phyloP scores from a whole-genome alignment of 164 flowering plant species.

The Vitis amurensis region DNA sequence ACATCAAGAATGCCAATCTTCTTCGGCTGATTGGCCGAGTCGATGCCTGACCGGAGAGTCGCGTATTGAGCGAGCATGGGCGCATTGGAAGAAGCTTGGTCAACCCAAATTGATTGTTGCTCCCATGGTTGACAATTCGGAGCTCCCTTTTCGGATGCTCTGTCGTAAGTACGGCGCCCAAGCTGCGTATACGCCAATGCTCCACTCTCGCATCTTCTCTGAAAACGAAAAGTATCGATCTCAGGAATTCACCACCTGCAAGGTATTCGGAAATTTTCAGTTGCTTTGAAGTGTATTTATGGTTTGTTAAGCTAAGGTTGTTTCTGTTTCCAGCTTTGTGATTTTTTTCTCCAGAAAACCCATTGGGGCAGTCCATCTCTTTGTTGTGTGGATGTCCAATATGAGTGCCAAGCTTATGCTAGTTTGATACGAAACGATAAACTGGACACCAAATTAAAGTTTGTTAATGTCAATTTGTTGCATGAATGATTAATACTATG shows the following conservation, averaged over 20 bases:
- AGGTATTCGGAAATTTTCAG: slow-evolving; percentile 37
- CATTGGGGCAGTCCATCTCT: too few relatives aligned
- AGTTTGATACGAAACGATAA: too few relatives aligned
- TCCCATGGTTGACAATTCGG: slow-evolving; percentile 97
- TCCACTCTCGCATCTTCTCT: slow-evolving; percentile 78
- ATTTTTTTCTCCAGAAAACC: too few relatives aligned
- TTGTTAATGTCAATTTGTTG: too few relatives aligned
- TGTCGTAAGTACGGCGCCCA: slow-evolving; percentile 89
- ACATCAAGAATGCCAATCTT: neutral
- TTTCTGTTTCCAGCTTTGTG: too few relatives aligned
- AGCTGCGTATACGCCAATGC: slow-evolving; percentile 98
- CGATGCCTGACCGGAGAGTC: slow-evolving; percentile 37
- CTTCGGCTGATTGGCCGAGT: slow-evolving; percentile 19
- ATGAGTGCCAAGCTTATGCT: too few relatives aligned
- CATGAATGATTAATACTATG: too few relatives aligned
- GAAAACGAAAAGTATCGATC: slow-evolving; percentile 77
- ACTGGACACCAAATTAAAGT: too few relatives aligned
- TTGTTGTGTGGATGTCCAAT: too few relatives aligned
- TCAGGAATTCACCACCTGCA: slow-evolving; percentile 82
- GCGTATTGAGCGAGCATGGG: slow-evolving; percentile 83
- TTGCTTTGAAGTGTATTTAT: neutral
- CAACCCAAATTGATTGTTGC: slow-evolving; percentile 84
- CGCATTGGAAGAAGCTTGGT: slow-evolving; percentile 82
- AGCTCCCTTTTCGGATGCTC: slow-evolving; percentile 92
- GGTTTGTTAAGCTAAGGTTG: too few relatives aligned